Base-by-base conservation (phyloP, 1,139 yeast genomes). In the Debaryomycetaceae sp. region DNA sequence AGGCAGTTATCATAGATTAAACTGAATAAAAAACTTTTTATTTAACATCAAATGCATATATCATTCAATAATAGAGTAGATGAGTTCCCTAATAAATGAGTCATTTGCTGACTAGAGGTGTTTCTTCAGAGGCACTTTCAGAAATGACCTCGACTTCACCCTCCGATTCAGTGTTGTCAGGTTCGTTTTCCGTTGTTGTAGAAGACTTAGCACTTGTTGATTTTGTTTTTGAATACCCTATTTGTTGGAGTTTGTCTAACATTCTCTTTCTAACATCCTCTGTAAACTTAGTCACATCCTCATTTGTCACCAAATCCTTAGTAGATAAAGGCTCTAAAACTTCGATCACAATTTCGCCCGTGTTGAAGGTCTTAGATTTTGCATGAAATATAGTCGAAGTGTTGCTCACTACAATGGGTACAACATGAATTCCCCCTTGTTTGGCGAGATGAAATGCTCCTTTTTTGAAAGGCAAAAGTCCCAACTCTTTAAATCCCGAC, bases 401-500 rank as follows among this genome's bases (percentile, higher is more conserved):
- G 65, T 92, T 94, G 33, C 91, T 78, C 6, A 88, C 87, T 7
- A 87, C 95, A 34, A 86, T 72, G 3, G 99, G 98, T 11, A 92
- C 80, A 35, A 92, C 70, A 17, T 98, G 98, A 29, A 92, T 81
- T 32, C 80, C 81, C 3, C 96, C 96, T 63, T 91, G 95, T 46
- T 85, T 85, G 9, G 99, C 98, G 55, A 92, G 75, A 63, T 92
- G 96, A 79, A 94, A 94, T 0, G 98, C 98, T 37, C 99, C 99
- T 59, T 94, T 94, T 63, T 92, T 92, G 65, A 92, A 87, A 1
- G 96, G 95, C 41, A 87, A 71, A 61, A 94, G 66, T 8, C 75
- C 81, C 38, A 95, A 83, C 34, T 72, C 72, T 18, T 77, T 67
- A 13, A 84, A 63, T 47, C 82, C 86, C 0, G 97, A 87, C 60